Percentiles rank a stretch among this genome's conserved stretches.
phyloP scores from a whole-genome alignment of 345 rosid genomes.

The Eucalyptus sp. region DNA sequence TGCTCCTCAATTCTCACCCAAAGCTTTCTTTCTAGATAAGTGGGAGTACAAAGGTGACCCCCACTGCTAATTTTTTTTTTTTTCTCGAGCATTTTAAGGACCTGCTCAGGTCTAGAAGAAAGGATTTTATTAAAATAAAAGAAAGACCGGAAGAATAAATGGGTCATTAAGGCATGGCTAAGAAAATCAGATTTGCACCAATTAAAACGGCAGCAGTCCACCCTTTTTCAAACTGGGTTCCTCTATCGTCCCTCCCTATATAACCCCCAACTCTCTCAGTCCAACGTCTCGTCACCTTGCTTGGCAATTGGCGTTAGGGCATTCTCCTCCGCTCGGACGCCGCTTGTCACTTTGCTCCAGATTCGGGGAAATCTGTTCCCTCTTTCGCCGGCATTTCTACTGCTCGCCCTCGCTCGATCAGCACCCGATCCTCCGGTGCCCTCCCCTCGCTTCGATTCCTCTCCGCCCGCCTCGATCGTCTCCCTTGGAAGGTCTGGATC shows the following conservation, averaged over 20 bases:
- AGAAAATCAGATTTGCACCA: background rate
- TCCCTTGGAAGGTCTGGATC: no score
- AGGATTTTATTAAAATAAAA: no score
- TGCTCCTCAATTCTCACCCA: accelerated
- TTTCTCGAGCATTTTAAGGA: accelerated
- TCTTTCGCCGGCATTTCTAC: no score
- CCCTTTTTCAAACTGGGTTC: background rate
- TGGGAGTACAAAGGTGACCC: no score
- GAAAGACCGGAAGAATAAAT: background rate
- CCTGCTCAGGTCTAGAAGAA: accelerated
- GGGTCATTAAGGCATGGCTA: background rate
- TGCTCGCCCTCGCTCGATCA: no score
- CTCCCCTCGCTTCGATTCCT: no score
- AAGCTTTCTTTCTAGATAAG: no score
- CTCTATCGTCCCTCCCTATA: background rate
- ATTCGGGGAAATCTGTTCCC: no score
- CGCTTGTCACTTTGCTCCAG: background rate
- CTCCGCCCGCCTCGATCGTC: no score
- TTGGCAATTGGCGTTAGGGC: background rate
- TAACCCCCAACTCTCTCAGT: background rate
- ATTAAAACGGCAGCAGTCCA: background rate
- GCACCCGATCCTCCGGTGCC: no score
- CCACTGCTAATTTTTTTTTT: accelerated
- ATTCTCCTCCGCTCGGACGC: background rate
- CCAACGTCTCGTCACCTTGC: background rate